Base-by-base conservation (phyloP, 2,329 filamentous ascomycete genomes). In the Fusarium odoratissimum region DNA sequence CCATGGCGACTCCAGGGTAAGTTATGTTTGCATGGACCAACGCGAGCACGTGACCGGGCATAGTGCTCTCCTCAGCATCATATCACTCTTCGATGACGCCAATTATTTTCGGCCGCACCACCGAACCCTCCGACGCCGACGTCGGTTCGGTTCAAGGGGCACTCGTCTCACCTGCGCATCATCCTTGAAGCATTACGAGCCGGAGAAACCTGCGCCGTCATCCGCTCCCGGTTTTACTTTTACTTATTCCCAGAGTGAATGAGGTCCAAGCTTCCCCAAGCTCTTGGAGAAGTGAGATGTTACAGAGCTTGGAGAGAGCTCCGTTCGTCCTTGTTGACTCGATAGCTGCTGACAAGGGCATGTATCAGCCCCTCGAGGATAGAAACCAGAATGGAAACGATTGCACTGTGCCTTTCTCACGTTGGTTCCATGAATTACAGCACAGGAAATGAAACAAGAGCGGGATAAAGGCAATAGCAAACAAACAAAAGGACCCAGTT, bases 81-180 rank as follows among this genome's bases (percentile, higher is more conserved):
- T 57, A 72, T 72, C 68, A 62, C 48, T 23, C n/a, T 55, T 64
- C 61, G 46, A 73, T 73, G 71, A 73, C 70, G 70, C 71, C 71
- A 73, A 45, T 28, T n/a, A n/a, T 41, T 42, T 30, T 57, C 23
- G 28, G 25, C 35, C 23, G 37, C 42, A 65, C 46, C 37, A 55
- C 44, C 41, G 44, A 42, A 63, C 46, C 25, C 52, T 64, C 66
- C 54, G 66, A 51, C 41, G 62, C 70, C 63, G 70, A 48, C 45
- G 45, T 46, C 54, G 61, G 70, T 59, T 69, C 35, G n/a, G 52
- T 37, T 28, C 28, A 69, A 55, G 44, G 54, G 52, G 30, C 35
- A 33, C 38, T 61, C 48, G 48, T 68, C 56, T 63, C 64, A 68
- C 56, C 31, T 25, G n/a, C 25, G 28, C 28, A 51, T 40, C 14